Percentiles rank a stretch among this genome's conserved stretches.
Conservation (phyloP, 2,329 filamentous ascomycete species). For the Fusarium incarnatum region DNA sequence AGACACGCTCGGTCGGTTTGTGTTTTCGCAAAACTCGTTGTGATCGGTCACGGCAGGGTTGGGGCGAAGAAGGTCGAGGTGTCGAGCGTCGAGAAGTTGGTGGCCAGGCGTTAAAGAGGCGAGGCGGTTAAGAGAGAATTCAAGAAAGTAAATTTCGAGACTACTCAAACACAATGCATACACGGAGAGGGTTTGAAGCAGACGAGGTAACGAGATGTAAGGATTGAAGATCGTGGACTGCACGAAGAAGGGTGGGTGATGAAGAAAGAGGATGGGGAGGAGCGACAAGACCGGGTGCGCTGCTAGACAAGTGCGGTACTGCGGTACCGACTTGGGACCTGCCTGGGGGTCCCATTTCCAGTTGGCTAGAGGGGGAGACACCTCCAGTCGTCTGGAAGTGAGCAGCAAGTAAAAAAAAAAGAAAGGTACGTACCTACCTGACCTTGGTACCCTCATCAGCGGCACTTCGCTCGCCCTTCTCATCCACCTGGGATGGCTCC, state of each 20-base stretch:
- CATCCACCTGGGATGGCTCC: slow-evolving; percentile 26
- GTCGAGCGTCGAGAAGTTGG: slow-evolving; percentile 43
- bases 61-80: slow-evolving; percentile 42
- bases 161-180: slow-evolving; percentile 46
- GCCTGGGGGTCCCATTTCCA: slow-evolving; percentile 44
- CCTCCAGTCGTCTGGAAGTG: slow-evolving; percentile 15
- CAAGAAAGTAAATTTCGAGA: slow-evolving; percentile 35
- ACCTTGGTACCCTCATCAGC: slow-evolving; percentile 32
- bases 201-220: slow-evolving; percentile 36
- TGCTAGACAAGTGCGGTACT: slow-evolving; percentile 48
- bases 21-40: slow-evolving; percentile 50
- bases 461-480: slow-evolving; percentile 40
- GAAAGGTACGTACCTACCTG: slow-evolving; percentile 50
- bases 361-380: slow-evolving; percentile 43
- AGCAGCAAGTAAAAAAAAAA: slow-evolving; percentile 25
- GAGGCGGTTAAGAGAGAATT: slow-evolving; percentile 9
- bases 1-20: slow-evolving; percentile 43
- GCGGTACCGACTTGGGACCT: slow-evolving; percentile 45
- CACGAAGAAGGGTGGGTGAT: slow-evolving; percentile 51
- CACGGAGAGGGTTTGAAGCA: slow-evolving; percentile 36
- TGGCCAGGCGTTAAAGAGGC: slow-evolving; percentile 26
- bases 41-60: slow-evolving; percentile 47
- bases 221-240: slow-evolving; percentile 49
- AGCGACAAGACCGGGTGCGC: slow-evolving; percentile 53
- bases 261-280: slow-evolving; percentile 53